Evolutionary conservation across 2,329 filamentous ascomycete genomes (phyloP).

Genomic region (Metarhizium rileyi): DNA sequence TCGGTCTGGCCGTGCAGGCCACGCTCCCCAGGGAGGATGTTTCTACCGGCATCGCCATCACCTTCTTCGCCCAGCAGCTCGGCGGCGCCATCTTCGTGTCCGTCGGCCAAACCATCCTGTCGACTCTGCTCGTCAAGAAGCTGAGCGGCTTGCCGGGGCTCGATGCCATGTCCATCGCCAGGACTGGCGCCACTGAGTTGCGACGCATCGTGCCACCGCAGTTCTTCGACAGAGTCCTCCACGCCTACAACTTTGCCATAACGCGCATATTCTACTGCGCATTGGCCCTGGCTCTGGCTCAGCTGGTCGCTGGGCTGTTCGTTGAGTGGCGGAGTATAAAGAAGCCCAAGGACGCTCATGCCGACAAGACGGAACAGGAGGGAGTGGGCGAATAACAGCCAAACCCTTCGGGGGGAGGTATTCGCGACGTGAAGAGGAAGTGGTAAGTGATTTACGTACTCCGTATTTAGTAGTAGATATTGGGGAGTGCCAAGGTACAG

Average conservation of each 20-base stretch:
- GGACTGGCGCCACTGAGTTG: constrained; percentile 50
- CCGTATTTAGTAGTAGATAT: too few species aligned
- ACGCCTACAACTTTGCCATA: constrained; percentile 56
- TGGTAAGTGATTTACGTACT: too few species aligned
- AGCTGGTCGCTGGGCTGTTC: constrained; percentile 45
- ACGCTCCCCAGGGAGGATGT: constrained; percentile 42
- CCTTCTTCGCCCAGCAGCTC: constrained; percentile 49
- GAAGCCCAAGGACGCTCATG: constrained; percentile 23
- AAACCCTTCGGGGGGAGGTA: too few species aligned
- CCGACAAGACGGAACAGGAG: neutral
- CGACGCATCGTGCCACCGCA: constrained; percentile 38
- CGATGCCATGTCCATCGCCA: constrained; percentile 31
- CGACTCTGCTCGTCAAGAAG: constrained; percentile 31
- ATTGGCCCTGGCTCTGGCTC: constrained; percentile 43
- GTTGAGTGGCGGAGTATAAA: constrained; percentile 64
- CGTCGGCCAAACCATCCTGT: constrained; percentile 45
- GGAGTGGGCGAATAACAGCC: neutral
- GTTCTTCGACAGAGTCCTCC: constrained; percentile 42
- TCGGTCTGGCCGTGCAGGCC: constrained; percentile 46
- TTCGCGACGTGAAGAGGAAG: too few species aligned
- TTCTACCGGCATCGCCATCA: constrained; percentile 41
- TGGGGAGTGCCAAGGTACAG: too few species aligned
- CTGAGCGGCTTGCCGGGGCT: constrained; percentile 32
- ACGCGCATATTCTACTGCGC: constrained; percentile 54
- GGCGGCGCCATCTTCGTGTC: constrained; percentile 50